Evolutionary conservation across 768 basidiomycete species (phyloP).

Genomic region (Mycena amicta): DNA sequence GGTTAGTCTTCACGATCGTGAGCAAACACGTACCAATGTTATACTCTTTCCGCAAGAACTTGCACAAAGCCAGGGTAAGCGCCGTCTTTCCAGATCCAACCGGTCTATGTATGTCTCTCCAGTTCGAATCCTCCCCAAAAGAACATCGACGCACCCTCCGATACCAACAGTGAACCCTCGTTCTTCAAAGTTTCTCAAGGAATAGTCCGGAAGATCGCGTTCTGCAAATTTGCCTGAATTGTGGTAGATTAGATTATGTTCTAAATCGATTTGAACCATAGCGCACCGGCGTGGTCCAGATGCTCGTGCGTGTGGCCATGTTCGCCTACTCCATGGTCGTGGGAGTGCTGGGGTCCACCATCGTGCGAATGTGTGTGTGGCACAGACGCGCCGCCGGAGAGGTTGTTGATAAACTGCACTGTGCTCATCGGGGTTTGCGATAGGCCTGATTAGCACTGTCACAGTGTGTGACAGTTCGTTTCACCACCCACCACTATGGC

Average conservation of each 20-base stretch:
- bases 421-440: constrained; percentile 50
- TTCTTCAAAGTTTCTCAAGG: constrained; percentile 82
- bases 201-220: constrained; percentile 89
- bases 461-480: too few relatives aligned
- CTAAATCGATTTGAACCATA: too few relatives aligned
- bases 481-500: too few relatives aligned
- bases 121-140: neutral
- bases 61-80: constrained; percentile 86
- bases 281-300: constrained; percentile 86
- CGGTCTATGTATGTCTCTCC: constrained; percentile 61
- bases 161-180: constrained; percentile 98
- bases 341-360: constrained; percentile 42
- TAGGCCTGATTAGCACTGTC: too few relatives aligned
- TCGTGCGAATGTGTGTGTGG: constrained; percentile 55
- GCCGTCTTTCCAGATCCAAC: constrained; percentile 99
- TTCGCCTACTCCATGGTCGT: constrained; percentile 65
- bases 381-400: constrained; percentile 39
- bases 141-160: constrained; percentile 81
- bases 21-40: constrained; percentile 75
- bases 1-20: constrained; percentile 10
- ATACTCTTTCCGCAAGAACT: constrained; percentile 74
- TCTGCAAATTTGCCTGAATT: constrained; percentile 91
- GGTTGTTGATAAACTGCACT: constrained; percentile 77
- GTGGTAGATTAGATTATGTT: too few relatives aligned
- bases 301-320: constrained; percentile 97